These are phyloP conservation scores for Fusarium sp. DNA, from an alignment of 2,329 filamentous ascomycete species.

Conservation along the genomic window DNA sequence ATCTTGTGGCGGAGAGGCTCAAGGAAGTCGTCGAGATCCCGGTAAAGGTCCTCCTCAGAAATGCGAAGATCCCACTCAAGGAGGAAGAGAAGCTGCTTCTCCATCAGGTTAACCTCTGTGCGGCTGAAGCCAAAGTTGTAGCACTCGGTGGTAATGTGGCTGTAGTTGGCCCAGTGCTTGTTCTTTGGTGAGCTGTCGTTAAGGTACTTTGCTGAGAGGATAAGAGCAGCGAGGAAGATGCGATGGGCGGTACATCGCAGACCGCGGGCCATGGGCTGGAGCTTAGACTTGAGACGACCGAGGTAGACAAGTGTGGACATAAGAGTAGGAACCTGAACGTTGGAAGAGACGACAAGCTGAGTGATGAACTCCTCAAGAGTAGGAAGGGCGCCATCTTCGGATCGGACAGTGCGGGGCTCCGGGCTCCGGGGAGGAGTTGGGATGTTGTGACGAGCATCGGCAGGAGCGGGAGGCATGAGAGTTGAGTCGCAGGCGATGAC, in stretches of 20 bases:
- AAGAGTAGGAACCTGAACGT: constrained; percentile 95
- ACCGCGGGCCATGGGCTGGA: constrained; percentile 94
- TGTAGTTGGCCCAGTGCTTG: constrained; percentile 99
- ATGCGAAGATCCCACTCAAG: constrained; percentile 95
- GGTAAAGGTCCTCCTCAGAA: constrained; percentile 84
- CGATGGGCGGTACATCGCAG: constrained; percentile 96
- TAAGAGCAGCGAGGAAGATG: constrained; percentile 92
- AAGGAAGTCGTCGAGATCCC: constrained; percentile 88
- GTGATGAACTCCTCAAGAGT: constrained; percentile 91
- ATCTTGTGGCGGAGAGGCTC: constrained; percentile 79
- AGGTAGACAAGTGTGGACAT: constrained; percentile 98
- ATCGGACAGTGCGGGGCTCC: constrained; percentile 59
- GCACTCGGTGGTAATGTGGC: constrained; percentile 73
- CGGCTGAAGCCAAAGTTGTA: constrained; percentile 88
- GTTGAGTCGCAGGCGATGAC: constrained; percentile 82
- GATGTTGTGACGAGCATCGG: constrained; percentile 50
- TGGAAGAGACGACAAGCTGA: constrained; percentile 89
- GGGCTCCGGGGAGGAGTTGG: constrained; percentile 64
- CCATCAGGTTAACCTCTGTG: constrained; percentile 98
- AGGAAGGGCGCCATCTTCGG: constrained; percentile 71
- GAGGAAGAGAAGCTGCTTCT: constrained; percentile 96
- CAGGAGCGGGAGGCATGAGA: constrained; percentile 61
- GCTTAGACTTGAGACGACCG: constrained; percentile 80
- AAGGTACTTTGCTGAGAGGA: constrained; percentile 92
- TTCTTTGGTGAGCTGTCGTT: constrained; percentile 99